Evolutionary conservation across 306 rosid genomes (phyloP).

Genomic region (Cicer cuneatum): DNA sequence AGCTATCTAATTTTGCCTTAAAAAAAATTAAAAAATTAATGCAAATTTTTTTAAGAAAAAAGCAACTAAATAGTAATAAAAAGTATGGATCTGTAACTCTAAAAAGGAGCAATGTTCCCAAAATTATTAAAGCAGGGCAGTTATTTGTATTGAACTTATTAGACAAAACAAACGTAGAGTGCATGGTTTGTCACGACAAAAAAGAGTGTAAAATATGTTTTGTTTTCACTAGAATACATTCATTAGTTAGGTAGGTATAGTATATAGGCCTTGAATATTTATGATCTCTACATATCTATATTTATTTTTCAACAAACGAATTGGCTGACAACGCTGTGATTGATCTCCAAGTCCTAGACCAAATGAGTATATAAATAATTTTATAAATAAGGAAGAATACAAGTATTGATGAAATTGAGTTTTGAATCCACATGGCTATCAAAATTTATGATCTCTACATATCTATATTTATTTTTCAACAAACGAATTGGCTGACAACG

Average conservation of each 20-base stretch:
- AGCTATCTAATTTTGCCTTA: no score
- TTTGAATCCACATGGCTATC: conserved; percentile 41
- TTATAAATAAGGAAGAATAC: conserved; percentile 3
- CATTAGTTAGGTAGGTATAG: background rate
- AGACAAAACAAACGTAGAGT: conserved; percentile 47
- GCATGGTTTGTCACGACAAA: conserved; percentile 41
- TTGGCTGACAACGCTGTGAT: conserved; percentile 41
- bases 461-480: conserved; percentile 4
- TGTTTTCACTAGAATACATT: conserved; percentile 41
- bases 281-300: background rate
- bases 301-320: conserved; percentile 31
- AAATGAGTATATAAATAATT: conserved; percentile 35
- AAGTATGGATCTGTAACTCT: conserved; percentile 48
- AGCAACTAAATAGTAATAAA: conserved; percentile 39
- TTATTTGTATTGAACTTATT: conserved; percentile 38
- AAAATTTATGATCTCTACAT: background rate
- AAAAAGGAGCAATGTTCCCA: conserved; percentile 56
- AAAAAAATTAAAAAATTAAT: no score
- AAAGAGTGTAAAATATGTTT: conserved; percentile 24
- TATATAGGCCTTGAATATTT: conserved; percentile 27
- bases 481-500: conserved; percentile 45
- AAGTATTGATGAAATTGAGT: conserved; percentile 42
- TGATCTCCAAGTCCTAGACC: conserved; percentile 36
- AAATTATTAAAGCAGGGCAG: conserved; percentile 45
- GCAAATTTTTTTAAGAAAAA: no score